Base-by-base conservation (phyloP, 2,329 filamentous ascomycete species). In the Pezicula neosporulosa region DNA sequence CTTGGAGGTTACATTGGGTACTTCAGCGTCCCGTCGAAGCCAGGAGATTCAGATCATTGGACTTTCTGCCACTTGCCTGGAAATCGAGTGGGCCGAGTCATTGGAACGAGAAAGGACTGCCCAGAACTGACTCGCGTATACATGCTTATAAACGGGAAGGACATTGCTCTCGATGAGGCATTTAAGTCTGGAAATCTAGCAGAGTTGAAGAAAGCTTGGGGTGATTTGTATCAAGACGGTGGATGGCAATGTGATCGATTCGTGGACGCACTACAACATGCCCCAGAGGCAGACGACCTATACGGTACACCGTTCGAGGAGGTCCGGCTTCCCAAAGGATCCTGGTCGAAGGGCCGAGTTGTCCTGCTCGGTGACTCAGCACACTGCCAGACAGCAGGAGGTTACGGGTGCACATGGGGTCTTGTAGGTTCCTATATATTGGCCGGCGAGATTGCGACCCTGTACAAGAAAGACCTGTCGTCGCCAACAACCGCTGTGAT, bases 341-440 rank as follows among this genome's bases (percentile, higher is more conserved):
- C 53, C 2, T 77, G 72, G 72, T 73, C 65, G 3, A 66, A 66
- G 0, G 74, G 76, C 0, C 73, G 78, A 0, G 70, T 81, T 3
- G 73, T 70, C 1, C 66, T 82, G 0, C 47, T 83, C 0, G 81
- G 81, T 0, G 81, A 86, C 55, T 77, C 82, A 0, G 80, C 67
- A 0, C 77, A 73, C 55, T 74, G 71, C 19, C 76, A 77, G 0
- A 70, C 73, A 0, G 69, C 73, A 1, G 76, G 72, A 0, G 80
- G 79, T 0, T 71, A 76, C 65, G 78, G 79, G 0, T 79, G 76
- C 0, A 75, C 75, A 2, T 59, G 68, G 1, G 71, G 71, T 0
- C 57, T 83, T 0, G 59, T 76, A 1, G 73, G 73, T 0, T 76
- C 77, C 0, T 83, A 82, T 58, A 64, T 81, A 3, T 66, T 84